These are phyloP conservation scores for Fusarium xyrophilum DNA, from an alignment of 2,329 filamentous ascomycete species.

Conservation along the genomic window DNA sequence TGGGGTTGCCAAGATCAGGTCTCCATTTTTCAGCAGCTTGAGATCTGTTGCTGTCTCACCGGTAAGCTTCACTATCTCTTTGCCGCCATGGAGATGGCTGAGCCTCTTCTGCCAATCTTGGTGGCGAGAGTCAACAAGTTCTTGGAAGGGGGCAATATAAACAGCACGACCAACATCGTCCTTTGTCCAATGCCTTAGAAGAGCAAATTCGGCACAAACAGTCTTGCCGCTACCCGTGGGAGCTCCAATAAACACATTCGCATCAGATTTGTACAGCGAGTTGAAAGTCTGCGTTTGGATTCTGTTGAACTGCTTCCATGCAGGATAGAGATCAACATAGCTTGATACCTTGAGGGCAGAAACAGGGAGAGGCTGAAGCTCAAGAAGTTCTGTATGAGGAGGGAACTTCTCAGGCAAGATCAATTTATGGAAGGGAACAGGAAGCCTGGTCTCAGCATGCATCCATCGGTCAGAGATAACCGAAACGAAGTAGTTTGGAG, in stretches of 20 bases:
- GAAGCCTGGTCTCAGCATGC: slow-evolving; percentile 92
- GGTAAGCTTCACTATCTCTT: slow-evolving; percentile 89
- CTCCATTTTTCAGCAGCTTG: slow-evolving; percentile 83
- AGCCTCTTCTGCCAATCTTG: slow-evolving; percentile 88
- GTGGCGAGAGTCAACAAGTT: slow-evolving; percentile 81
- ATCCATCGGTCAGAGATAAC: slow-evolving; percentile 97
- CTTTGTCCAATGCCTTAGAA: slow-evolving; percentile 82
- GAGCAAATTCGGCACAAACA: slow-evolving; percentile 91
- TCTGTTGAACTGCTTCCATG: slow-evolving; percentile 92
- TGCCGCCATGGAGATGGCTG: slow-evolving; percentile 75
- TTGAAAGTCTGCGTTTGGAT: slow-evolving; percentile 98
- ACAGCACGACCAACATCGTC: slow-evolving; percentile 73
- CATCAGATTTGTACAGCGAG: slow-evolving; percentile 85
- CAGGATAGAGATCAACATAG: slow-evolving; percentile 79
- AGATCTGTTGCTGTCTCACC: slow-evolving; percentile 92
- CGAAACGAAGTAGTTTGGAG: slow-evolving; percentile 97
- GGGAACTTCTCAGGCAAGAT: slow-evolving; percentile 95
- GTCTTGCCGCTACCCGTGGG: slow-evolving; percentile 96
- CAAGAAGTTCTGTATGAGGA: slow-evolving; percentile 87
- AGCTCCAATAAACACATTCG: slow-evolving; percentile 93
- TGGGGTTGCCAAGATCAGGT: slow-evolving; percentile 91
- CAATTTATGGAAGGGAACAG: slow-evolving; percentile 93
- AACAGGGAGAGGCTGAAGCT: slow-evolving; percentile 89
- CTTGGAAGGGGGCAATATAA: slow-evolving; percentile 94
- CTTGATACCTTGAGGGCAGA: slow-evolving; percentile 87